Evolutionary conservation across 208 protist genomes (phyloP).

Genomic region (Vickermania ingenoplastis): DNA sequence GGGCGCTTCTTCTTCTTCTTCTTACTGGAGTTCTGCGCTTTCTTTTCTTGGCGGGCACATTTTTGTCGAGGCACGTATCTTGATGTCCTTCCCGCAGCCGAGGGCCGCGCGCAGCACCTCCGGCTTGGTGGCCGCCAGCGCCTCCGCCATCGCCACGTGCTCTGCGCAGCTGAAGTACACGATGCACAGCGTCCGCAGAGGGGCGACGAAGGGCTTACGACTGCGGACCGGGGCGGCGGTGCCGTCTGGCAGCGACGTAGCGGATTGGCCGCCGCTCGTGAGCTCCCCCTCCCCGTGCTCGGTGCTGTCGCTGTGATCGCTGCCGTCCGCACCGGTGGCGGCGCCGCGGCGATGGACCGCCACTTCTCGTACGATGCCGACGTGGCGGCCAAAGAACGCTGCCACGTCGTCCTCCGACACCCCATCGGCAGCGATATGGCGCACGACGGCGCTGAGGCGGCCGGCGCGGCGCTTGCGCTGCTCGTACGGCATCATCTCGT

Average conservation of each 20-base stretch:
- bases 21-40: no score
- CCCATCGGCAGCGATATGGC: constrained; percentile 21
- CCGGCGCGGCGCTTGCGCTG: constrained; percentile 31
- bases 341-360: constrained; percentile 19
- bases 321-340: not conserved
- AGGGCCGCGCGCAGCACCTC: not conserved
- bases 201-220: not conserved
- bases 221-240: not conserved
- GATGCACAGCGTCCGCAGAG: not conserved
- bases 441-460: constrained; percentile 48
- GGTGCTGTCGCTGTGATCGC: not conserved
- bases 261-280: not conserved
- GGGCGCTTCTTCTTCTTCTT: no score
- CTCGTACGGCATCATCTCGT: constrained; percentile 34
- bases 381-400: constrained; percentile 50
- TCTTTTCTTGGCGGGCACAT: not conserved
- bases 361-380: constrained; percentile 64
- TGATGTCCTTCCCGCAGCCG: not conserved
- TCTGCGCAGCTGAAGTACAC: constrained; percentile 1
- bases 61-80: not conserved
- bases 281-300: not conserved
- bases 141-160: not conserved
- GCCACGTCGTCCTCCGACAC: constrained; percentile 18
- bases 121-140: not conserved
- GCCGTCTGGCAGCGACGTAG: not conserved